Evolutionary conservation across 352 stramenopile genomes (phyloP).

Genomic region (Poterioochromonas sp.): DNA sequence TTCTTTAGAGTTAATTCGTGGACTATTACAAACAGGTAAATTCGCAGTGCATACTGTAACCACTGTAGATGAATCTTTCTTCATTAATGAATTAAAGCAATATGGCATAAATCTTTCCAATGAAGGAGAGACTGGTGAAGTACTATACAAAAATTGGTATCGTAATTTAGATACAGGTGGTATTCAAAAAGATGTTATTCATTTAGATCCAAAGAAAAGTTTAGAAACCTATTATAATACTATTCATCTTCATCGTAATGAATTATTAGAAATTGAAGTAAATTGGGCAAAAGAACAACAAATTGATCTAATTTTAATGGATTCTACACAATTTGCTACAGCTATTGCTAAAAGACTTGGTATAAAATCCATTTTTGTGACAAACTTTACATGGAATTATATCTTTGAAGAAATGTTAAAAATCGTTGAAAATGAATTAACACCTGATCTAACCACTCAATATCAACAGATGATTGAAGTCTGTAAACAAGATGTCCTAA

Average conservation of each 20-base stretch:
- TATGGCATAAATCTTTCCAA: neutral
- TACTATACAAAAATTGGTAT: neutral
- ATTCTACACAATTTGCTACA: neutral
- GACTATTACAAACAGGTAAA: neutral
- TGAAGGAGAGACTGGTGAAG: neutral
- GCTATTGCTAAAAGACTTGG: neutral
- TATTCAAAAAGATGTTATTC: neutral
- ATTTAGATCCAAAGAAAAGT: neutral
- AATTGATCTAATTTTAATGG: neutral
- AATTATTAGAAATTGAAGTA: neutral
- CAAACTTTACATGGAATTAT: constrained; percentile 28
- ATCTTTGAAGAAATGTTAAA: neutral
- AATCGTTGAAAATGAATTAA: neutral
- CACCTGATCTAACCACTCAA: neutral
- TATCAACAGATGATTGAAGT: neutral
- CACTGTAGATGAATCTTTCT: neutral
- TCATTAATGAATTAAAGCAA: neutral
- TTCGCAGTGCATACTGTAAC: neutral
- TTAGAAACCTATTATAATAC: neutral
- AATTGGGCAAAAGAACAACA: neutral
- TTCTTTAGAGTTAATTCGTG: constrained; percentile 8
- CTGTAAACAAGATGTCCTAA: neutral
- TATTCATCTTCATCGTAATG: neutral
- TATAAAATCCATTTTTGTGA: neutral
- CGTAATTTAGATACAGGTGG: neutral